Conservation (phyloP, 768 basidiomycete genomes). For the Boletus speciosus region DNA sequence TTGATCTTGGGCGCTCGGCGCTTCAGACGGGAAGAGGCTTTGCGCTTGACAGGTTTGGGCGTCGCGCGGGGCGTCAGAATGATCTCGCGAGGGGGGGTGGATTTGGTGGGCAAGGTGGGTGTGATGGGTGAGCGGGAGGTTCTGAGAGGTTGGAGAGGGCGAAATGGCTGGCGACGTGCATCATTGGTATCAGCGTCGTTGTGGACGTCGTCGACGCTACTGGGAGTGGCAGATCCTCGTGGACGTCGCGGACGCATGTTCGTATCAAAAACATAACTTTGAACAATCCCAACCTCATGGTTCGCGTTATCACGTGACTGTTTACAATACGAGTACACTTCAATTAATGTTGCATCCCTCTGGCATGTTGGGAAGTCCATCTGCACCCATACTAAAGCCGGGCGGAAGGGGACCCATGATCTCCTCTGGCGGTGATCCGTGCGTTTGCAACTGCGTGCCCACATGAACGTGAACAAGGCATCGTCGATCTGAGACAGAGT, state of each 20-base stretch:
- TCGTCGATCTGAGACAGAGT: neutral
- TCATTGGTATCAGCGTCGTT: neutral
- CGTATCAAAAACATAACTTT: constrained; percentile 10
- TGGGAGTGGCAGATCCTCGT: constrained; percentile 10
- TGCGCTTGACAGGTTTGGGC: constrained; percentile 40
- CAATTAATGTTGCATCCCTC: constrained; percentile 19
- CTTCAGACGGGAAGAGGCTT: constrained; percentile 24
- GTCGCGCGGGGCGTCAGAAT: constrained; percentile 36
- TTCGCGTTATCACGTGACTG: constrained; percentile 13
- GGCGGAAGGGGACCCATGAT: constrained; percentile 83
- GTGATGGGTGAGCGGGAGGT: constrained; percentile 29
- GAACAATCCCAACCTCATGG: neutral
- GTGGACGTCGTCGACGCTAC: neutral
- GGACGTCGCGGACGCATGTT: constrained; percentile 18
- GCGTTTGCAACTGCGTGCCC: constrained; percentile 50
- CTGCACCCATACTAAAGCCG: constrained; percentile 53
- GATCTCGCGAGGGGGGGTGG: constrained; percentile 68
- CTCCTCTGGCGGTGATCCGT: constrained; percentile 74
- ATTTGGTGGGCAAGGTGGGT: constrained; percentile 43
- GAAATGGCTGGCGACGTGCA: constrained; percentile 18
- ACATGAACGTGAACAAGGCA: neutral
- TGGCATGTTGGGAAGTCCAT: constrained; percentile 51
- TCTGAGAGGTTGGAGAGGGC: constrained; percentile 13
- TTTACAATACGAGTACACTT: neutral
- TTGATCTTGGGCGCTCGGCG: constrained; percentile 38